Evolutionary conservation across 23 red algal genomes (phyloP).

Genomic region (Porphyridium purpureum): DNA sequence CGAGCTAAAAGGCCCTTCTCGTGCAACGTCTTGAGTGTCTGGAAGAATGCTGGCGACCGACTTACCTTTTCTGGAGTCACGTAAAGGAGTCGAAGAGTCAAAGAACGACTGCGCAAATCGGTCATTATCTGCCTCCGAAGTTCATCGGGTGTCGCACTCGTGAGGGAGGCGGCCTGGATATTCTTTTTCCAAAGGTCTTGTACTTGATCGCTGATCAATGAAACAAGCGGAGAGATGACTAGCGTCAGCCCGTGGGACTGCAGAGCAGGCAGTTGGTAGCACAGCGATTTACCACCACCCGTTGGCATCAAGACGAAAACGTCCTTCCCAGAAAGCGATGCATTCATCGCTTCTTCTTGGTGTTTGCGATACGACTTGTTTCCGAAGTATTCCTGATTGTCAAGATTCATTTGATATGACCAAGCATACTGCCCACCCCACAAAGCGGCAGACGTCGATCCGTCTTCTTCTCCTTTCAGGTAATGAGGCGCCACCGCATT

Average conservation of each 20-base stretch:
- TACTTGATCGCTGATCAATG: conserved; percentile 94
- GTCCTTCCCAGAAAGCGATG: conserved; percentile 60
- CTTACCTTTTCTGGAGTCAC: conserved; percentile 95
- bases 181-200: conserved; percentile 43
- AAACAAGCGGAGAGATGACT: conserved; percentile 87
- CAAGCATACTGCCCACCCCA: conserved; percentile 17
- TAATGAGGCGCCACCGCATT: too few relatives aligned
- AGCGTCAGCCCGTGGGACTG: conserved; percentile 53
- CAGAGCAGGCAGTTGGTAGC: conserved; percentile 82
- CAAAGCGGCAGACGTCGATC: not conserved
- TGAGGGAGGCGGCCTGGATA: conserved; percentile 62
- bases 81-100: conserved; percentile 66
- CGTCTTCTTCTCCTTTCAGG: conserved; percentile 1
- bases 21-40: conserved; percentile 24
- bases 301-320: conserved; percentile 99
- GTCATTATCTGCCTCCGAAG: conserved; percentile 38
- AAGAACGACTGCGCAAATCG: conserved; percentile 30
- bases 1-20: conserved; percentile 39
- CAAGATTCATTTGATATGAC: conserved; percentile 33
- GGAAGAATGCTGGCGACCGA: conserved; percentile 46
- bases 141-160: conserved; percentile 13
- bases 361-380: conserved; percentile 64
- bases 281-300: conserved; percentile 94
- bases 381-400: conserved; percentile 48
- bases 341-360: conserved; percentile 93